Evolutionary conservation across 148 eudicot genomes (phyloP).

Genomic region (Heliamphora exappendiculata): DNA sequence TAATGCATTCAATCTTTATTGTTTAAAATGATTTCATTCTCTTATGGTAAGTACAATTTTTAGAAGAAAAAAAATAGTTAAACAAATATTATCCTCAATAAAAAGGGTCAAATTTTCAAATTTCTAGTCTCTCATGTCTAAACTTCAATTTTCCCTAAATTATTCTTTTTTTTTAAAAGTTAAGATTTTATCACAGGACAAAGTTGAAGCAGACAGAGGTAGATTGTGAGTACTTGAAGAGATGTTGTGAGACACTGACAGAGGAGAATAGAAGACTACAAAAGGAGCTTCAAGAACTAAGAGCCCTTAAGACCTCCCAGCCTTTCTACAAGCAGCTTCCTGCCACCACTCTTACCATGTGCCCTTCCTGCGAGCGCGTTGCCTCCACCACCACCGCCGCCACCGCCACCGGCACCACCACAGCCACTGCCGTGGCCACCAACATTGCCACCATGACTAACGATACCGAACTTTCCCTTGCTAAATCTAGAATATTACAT

Average conservation of each 20-base stretch:
- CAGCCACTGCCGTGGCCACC: constrained; percentile 6
- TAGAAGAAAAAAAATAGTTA: too few relatives aligned
- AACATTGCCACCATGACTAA: neutral
- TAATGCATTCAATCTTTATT: too few relatives aligned
- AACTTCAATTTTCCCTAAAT: neutral
- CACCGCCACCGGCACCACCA: neutral
- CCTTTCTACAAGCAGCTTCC: constrained; percentile 79
- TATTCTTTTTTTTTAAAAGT: neutral
- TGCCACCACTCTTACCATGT: constrained; percentile 88
- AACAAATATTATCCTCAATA: too few relatives aligned
- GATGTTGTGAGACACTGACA: constrained; percentile 77
- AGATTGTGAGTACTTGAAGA: constrained; percentile 87
- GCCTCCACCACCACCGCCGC: constrained; percentile 33
- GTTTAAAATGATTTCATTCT: too few relatives aligned
- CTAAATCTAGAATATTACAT: constrained; percentile 20
- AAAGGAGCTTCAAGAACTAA: constrained; percentile 80
- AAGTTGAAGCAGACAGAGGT: constrained; percentile 97
- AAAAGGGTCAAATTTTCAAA: too few relatives aligned
- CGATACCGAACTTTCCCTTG: neutral
- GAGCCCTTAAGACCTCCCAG: constrained; percentile 71
- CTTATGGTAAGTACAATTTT: too few relatives aligned
- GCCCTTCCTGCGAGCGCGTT: constrained; percentile 88
- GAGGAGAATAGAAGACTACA: constrained; percentile 85
- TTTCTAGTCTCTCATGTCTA: neutral
- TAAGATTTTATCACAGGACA: constrained; percentile 42